Evolutionary conservation across 192 early-diverging fungal species (phyloP), one percentile per base, ranked within the genome.

Genomic region (Entomortierella lignicola): DNA sequence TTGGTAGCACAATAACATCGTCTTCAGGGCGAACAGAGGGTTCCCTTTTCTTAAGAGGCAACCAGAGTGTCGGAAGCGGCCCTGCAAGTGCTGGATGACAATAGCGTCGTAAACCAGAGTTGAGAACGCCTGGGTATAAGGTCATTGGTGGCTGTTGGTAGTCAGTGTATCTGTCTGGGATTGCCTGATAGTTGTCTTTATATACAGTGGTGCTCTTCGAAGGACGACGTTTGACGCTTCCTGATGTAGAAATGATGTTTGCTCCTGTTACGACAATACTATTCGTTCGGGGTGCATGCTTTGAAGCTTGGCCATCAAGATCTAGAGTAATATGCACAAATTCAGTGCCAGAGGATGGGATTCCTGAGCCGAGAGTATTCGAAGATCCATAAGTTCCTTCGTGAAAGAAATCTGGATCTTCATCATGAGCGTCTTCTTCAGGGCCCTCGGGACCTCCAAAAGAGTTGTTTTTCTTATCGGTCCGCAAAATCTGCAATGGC

Each of bases 71-170:
- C 13, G 93, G 93, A 41, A 94, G 74, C 0, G 81, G 82, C 2
- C 92, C 91, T 25, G 87, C 57, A 6, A 93, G 56, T 17, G 89
- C 89, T 31, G 93, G 93, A 39, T 93, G 88, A 32, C 84, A 85
- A 44, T 92, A 94, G 15, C 83, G 81, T 23, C 85, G 84, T 86
- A 94, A 82, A 1, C 93, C 91, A 17, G 91, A 87, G 55, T 94
- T 92, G 20, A 94, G 69, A 8, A 94, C 85, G n/a, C 93, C 93
- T 15, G 87, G 71, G 30, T 89, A 84, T 30, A 94, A 66, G 1
- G 89, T 87, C 84, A 91, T 90, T 2, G 93, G 90, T 2, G 93
- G 92, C 67, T 94, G 88, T 30, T 54, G 81, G 66, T 89, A 94
- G 62, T 94, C 91, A 8, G 93, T 94, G 48, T 83, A 91, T 37